These are phyloP conservation scores for Ganoderma multipileum DNA, from an alignment of 1,284 basidiomycete species.

Conservation along the genomic window DNA sequence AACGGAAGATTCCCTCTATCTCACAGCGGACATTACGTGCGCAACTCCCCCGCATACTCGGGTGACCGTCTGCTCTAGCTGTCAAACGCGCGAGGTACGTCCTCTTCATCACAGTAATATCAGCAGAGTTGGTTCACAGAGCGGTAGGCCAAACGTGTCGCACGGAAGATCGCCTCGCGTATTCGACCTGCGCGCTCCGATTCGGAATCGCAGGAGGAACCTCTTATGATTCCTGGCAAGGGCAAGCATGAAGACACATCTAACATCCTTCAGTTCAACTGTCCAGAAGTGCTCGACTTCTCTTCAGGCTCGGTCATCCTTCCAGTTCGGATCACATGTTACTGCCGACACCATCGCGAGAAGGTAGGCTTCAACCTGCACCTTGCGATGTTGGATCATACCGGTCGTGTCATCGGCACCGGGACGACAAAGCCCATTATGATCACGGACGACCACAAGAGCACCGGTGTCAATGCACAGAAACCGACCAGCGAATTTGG, in stretches of 20 bases:
- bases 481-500: constrained; percentile 31
- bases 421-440: constrained; percentile 93
- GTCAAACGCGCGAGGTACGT: constrained; percentile 83
- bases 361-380: constrained; percentile 96
- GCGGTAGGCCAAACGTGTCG: constrained; percentile 83
- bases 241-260: constrained; percentile 74
- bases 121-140: constrained; percentile 16
- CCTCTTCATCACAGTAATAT: constrained; percentile 18
- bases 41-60: constrained; percentile 80
- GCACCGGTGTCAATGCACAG: constrained; percentile 52
- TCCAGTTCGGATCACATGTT: constrained; percentile 97
- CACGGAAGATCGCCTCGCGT: constrained; percentile 83
- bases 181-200: constrained; percentile 81
- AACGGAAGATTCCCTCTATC: constrained; percentile 73
- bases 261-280: constrained; percentile 95
- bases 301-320: constrained; percentile 87
- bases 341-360: constrained; percentile 98
- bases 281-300: constrained; percentile 91
- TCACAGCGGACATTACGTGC: constrained; percentile 73
- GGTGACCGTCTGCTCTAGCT: constrained; percentile 85
- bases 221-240: constrained; percentile 47
- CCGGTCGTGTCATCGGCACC: constrained; percentile 83
- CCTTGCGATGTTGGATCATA: constrained; percentile 86
- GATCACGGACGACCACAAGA: constrained; percentile 99
- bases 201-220: constrained; percentile 71